Base-by-base conservation (phyloP, 768 basidiomycete species). In the Jaapia argillacea region DNA sequence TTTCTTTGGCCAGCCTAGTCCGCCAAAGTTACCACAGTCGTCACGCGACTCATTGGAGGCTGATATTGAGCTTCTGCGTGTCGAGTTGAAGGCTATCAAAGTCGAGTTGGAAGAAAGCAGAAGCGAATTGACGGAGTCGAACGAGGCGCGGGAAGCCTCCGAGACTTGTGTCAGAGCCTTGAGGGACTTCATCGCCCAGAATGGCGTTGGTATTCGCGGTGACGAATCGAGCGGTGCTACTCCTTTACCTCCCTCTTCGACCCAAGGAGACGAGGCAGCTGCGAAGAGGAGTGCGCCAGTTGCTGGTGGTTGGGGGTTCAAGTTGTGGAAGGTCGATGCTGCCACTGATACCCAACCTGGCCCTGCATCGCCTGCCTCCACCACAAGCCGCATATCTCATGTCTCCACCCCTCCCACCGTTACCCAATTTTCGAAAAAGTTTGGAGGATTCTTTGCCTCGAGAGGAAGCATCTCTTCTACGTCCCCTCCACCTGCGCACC, bases 61-160 rank as follows among this genome's bases (percentile, higher is more conserved):
- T 24, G 80, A 85, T 52, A 41, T 79, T 20, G 80, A 82, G 46
- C 58, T 64, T 22, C 58, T 87, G 26, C 75, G 77, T 24, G 70
- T 68, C 43, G 85, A 90, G 55, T 46, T 91, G 24, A 62, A 59
- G 35, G 51, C 64, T 2, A 50, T 81, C 45, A 77, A 77, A 51
- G 58, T 68, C 20, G 76, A 84, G 43, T 59, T 92, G 14, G 78
- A 81, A 25, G 74, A 71, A 24, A 68, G 73, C 14, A 75, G 75
- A 52, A 72, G 75, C 47, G 85, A 89, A 46, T 63, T 94, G 37
- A 66, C 56, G 28, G 91, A 94, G 55, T 71, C 80, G 1, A 81
- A 75, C 48, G 93, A 97, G 60, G 89, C 87, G 2, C 71, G 79
- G 39, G 81, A 89, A 55, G 93, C 93, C 3, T 87, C 85, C 26